Conservation (phyloP, 306 rosid species). For the Prunus fruticosa region DNA sequence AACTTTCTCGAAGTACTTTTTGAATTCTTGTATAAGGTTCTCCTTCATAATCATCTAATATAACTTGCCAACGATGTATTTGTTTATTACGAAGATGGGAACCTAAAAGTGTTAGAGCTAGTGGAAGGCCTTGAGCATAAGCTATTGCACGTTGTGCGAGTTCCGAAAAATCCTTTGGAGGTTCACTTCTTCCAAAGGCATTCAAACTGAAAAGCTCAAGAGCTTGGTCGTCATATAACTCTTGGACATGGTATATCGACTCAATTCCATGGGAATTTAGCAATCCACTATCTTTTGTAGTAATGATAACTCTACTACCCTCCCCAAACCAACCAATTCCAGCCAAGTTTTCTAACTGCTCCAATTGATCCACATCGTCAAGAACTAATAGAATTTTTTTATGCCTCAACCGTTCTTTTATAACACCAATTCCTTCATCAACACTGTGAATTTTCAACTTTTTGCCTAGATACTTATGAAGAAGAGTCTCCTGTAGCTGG, state of each 20-base stretch:
- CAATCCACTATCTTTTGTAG: not conserved
- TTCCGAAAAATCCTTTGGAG: not conserved
- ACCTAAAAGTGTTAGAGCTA: too few species aligned
- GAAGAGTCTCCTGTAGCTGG: not conserved
- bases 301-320: conserved; percentile 14
- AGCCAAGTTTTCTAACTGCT: not conserved
- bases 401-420: not conserved
- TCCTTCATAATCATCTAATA: too few species aligned
- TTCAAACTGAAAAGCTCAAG: conserved; percentile 7
- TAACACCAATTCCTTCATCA: not conserved
- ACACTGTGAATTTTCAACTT: not conserved
- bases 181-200: not conserved
- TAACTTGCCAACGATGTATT: too few species aligned
- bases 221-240: not conserved
- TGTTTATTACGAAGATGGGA: too few species aligned
- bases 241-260: not conserved
- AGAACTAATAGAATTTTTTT: not conserved
- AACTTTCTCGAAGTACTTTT: too few species aligned
- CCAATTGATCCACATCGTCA: too few species aligned
- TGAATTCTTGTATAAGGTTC: too few species aligned
- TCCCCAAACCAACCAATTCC: not conserved
- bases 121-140: too few species aligned
- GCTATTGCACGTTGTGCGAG: not conserved
- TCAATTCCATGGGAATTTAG: not conserved
- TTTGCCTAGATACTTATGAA: not conserved